phyloP scores from a whole-genome alignment of 176 grass and related monocot species.

The Phragmites australis region DNA sequence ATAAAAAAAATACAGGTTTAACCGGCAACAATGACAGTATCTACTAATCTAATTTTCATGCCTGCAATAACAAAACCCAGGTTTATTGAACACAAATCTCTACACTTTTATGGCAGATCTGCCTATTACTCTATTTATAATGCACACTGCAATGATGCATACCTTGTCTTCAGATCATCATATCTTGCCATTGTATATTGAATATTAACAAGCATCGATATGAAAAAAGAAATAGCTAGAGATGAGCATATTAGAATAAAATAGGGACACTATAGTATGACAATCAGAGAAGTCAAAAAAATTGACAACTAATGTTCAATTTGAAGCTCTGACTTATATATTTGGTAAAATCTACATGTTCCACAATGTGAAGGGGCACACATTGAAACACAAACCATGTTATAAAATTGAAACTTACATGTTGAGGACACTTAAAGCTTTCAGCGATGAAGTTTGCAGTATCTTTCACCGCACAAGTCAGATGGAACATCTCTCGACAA shows the following conservation, averaged over 20 bases:
- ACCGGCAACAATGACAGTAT: background rate
- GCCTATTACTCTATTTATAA: background rate
- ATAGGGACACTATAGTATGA: background rate
- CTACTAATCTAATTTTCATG: background rate
- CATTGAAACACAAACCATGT: constrained; percentile 13
- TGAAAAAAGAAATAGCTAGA: constrained; percentile 12
- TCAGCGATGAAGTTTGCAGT: constrained; percentile 39
- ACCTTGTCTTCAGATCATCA: constrained; percentile 2
- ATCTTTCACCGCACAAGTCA: constrained; percentile 48
- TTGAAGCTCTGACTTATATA: constrained; percentile 22
- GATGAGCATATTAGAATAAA: constrained; percentile 2
- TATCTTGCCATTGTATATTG: constrained; percentile 2
- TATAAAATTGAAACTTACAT: constrained; percentile 58
- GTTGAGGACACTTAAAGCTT: constrained; percentile 75
- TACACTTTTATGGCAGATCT: background rate
- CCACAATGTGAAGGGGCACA: background rate
- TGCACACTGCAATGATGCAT: background rate
- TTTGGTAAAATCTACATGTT: constrained; percentile 16
- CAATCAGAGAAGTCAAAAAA: background rate
- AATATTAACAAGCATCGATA: constrained; percentile 15
- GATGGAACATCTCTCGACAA: constrained; percentile 62
- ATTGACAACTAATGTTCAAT: background rate
- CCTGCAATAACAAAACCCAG: constrained; percentile 1
- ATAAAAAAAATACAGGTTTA: background rate
- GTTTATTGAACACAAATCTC: background rate